Percentiles rank a stretch among this genome's conserved stretches.
Conservation (phyloP, 2,329 filamentous ascomycete genomes). For the Curvularia eragrostidis region DNA sequence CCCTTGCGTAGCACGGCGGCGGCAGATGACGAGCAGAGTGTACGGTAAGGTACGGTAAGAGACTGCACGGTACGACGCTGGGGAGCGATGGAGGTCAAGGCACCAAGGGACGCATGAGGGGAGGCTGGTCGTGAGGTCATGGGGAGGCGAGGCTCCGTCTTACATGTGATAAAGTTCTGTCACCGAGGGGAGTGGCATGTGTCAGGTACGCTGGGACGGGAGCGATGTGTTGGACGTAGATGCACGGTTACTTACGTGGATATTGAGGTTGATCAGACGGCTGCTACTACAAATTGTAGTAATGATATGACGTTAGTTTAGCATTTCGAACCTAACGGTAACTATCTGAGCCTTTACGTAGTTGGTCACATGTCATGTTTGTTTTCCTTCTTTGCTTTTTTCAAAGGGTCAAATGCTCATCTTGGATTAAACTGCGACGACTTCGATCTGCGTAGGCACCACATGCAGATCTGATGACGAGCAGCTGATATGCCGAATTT, state of each 20-base stretch:
- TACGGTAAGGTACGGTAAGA: background rate
- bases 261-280: background rate
- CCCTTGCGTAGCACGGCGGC: background rate
- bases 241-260: background rate
- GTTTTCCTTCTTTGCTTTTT: background rate
- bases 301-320: background rate
- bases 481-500: background rate
- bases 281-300: background rate
- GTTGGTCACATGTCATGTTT: background rate
- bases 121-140: background rate
- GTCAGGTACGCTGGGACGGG: background rate
- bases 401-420: background rate
- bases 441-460: background rate
- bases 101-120: background rate
- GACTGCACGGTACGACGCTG: background rate
- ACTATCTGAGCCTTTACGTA: background rate
- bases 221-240: background rate
- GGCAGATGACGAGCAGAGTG: background rate
- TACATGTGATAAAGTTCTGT: background rate
- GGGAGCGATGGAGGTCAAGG: background rate
- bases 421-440: background rate
- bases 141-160: background rate
- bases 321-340: background rate
- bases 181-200: background rate
- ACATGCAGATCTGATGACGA: conserved; percentile 10